Evolutionary conservation across 345 rosid genomes (phyloP), one percentile per base, ranked within the genome.

Genomic region (Conringia planisiliqua): DNA sequence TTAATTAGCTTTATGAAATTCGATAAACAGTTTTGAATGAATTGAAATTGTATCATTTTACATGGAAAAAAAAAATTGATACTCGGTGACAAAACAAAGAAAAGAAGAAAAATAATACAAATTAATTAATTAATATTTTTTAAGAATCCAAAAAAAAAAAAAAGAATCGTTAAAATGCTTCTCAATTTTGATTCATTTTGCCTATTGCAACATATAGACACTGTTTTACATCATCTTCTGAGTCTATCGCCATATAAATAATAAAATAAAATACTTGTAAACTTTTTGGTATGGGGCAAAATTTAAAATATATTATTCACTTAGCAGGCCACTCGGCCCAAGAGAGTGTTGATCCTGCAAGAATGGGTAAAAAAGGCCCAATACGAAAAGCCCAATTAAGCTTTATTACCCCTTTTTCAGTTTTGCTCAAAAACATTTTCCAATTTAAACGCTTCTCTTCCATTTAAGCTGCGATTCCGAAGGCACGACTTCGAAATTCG

Each of bases 401-500:
- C 43, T 50, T 51, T 22, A 6, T 29, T 13, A 20, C 20, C 51
- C 51, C 27, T 20, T 47, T 20, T 36, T n/a, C 42, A 6, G 16
- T 71, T 33, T 22, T 2, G 22, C 42, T 17, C 59, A 62, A 27
- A 17, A 43, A 54, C 32, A 52, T 51, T 35, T 9, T 48, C 36
- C 11, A 6, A 11, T 54, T 26, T 36, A 50, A 66, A 74, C 72
- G 61, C 55, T 46, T 24, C 40, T 24, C 50, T 74, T 58, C 69
- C 46, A 10, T 29, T 22, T 27, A 24, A 10, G 24, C 29, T 44
- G 75, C 56, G 59, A 69, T 62, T 55, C 46, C 17, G 0, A 38
- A 58, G 47, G 24, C 22, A 68, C 66, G 46, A 40, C 66, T 22
- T 66, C 73, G 62, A 68, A 58, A 62, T 60, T 61, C 57, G 32